A percentile compares a stretch with the other conserved stretches of the same genome.
phyloP scores from a whole-genome alignment of 106 monocot genomes.

The Dendrobium officinale region DNA sequence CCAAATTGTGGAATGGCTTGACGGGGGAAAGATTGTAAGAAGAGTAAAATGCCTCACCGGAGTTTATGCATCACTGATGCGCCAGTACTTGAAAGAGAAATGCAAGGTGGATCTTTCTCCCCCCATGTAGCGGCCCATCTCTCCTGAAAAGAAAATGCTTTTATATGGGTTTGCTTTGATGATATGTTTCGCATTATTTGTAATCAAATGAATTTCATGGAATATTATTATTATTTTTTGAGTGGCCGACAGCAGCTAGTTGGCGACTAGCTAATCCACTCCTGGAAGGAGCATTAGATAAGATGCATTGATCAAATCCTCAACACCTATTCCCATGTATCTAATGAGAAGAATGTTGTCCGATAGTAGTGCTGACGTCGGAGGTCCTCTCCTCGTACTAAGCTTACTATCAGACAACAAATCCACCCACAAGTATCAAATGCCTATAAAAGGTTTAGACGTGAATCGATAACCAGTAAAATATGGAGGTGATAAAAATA shows the following conservation, averaged over 20 bases:
- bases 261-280: not conserved
- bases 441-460: no score
- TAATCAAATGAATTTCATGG: not conserved
- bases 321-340: no score
- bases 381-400: no score
- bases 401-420: no score
- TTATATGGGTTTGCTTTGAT: not conserved
- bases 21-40: not conserved
- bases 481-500: no score
- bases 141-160: conserved; percentile 28
- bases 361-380: no score
- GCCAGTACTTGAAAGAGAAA: conserved; percentile 49
- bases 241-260: not conserved
- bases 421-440: no score
- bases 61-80: conserved; percentile 90
- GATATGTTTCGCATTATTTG: not conserved
- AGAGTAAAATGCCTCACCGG: conserved; percentile 28
- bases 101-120: conserved; percentile 69
- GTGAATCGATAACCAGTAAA: no score
- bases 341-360: no score
- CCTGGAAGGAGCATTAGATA: no score
- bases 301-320: no score
- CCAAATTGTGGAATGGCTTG: not conserved
- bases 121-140: conserved; percentile 52
- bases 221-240: not conserved